Evolutionary conservation across 176 grass and related monocot species (phyloP).

Genomic region (Saccharum officinarum): DNA sequence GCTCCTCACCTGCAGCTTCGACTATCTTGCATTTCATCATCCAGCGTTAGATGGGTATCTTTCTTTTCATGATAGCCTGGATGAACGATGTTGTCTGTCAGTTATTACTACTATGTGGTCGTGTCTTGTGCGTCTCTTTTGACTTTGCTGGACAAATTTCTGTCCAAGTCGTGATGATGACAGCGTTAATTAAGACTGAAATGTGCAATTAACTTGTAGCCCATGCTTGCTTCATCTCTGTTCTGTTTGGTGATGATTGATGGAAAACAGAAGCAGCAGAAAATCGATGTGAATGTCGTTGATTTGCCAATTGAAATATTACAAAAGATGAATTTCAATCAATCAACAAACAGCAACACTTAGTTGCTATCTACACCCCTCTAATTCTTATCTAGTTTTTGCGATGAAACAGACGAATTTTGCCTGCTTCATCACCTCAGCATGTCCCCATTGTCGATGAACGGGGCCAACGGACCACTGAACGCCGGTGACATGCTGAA

Average conservation of each 20-base stretch:
- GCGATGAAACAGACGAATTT: neutral
- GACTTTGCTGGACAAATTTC: neutral
- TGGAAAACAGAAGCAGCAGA: constrained; percentile 5
- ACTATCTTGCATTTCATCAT: constrained; percentile 4
- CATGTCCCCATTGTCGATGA: constrained; percentile 60
- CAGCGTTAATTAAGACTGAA: neutral
- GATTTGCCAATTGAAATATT: constrained; percentile 3
- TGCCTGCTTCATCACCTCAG: constrained; percentile 52
- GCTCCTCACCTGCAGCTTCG: neutral
- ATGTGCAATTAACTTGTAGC: neutral
- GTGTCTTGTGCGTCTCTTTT: neutral
- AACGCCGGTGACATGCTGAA: constrained; percentile 65
- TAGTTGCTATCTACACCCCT: neutral
- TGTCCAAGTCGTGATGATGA: neutral
- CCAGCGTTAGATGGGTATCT: constrained; percentile 20
- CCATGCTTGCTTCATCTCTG: constrained; percentile 7
- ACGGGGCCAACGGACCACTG: constrained; percentile 46
- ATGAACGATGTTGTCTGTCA: constrained; percentile 20
- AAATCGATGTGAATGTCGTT: constrained; percentile 3
- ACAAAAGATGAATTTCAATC: constrained; percentile 30
- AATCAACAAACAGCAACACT: constrained; percentile 9
- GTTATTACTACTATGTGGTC: neutral
- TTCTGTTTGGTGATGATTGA: neutral
- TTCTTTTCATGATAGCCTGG: constrained; percentile 27
- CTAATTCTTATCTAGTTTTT: neutral